Conservation (phyloP, 1,139 yeast species). For the Zygoascus hellenicus region DNA sequence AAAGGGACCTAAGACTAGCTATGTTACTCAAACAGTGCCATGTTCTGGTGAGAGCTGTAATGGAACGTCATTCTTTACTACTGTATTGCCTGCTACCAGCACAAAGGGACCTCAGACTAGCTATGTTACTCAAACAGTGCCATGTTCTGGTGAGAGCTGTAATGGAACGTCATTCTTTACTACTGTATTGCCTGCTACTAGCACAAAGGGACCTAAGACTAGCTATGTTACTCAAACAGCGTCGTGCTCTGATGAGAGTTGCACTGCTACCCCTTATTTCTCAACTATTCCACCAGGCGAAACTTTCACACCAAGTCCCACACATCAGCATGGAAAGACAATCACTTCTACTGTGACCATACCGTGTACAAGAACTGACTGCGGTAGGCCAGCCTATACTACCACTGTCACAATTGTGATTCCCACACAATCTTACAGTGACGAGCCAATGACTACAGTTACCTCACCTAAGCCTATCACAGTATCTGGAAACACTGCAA, state of each 20-base stretch:
- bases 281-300: not conserved
- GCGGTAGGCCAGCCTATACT: conserved; percentile 11
- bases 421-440: conserved; percentile 13
- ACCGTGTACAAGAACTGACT: conserved; percentile 17
- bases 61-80: conserved; percentile 13
- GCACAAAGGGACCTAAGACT: not conserved
- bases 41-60: conserved; percentile 14
- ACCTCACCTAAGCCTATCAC: conserved; percentile 12
- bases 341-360: conserved; percentile 16
- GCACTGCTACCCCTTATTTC: not conserved
- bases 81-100: conserved; percentile 5
- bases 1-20: not conserved
- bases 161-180: not conserved
- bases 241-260: conserved; percentile 1
- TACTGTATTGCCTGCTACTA: not conserved
- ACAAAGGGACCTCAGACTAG: not conserved
- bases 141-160: conserved; percentile 1
- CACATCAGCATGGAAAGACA: not conserved
- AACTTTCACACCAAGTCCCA: not conserved
- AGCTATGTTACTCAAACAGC: conserved; percentile 6
- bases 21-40: conserved; percentile 16
- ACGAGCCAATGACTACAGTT: conserved; percentile 14
- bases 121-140: conserved; percentile 6
- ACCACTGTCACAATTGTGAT: conserved; percentile 15
- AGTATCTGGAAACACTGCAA: conserved; percentile 14